phyloP scores from a whole-genome alignment of 2,329 filamentous ascomycete species.

The Penicillium brasilianum region DNA sequence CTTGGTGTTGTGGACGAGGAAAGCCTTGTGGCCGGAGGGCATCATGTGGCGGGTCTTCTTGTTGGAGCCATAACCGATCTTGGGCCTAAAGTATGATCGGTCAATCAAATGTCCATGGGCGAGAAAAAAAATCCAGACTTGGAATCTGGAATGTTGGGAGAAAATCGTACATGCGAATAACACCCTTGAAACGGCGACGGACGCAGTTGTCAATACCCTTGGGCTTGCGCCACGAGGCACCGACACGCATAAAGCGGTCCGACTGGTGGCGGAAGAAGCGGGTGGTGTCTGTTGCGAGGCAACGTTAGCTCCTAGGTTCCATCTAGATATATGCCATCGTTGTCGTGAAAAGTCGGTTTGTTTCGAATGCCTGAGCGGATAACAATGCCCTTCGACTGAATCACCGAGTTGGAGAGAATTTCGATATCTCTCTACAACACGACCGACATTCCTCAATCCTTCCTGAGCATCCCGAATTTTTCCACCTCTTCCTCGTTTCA shows the following conservation, averaged over 20 bases:
- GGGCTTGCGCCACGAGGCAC: conserved; percentile 94
- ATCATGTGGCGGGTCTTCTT: conserved; percentile 99
- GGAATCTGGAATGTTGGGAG: background rate
- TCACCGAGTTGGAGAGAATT: conserved; percentile 4
- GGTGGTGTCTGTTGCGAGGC: conserved; percentile 73
- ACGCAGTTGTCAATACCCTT: conserved; percentile 99
- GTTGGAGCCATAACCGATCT: conserved; percentile 99
- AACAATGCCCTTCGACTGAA: conserved; percentile 16
- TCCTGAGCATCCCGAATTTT: background rate
- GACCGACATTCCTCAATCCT: background rate
- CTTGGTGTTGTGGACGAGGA: conserved; percentile 95
- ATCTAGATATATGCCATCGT: conserved; percentile 42
- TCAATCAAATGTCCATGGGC: conserved; percentile 4
- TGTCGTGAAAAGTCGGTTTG: conserved; percentile 3
- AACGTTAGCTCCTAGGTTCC: conserved; percentile 44
- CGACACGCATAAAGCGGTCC: conserved; percentile 94
- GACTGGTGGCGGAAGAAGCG: conserved; percentile 97
- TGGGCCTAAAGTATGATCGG: background rate
- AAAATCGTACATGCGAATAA: conserved; percentile 84
- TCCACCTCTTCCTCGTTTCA: conserved; percentile 11
- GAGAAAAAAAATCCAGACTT: conserved; percentile 7
- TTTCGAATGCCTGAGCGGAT: conserved; percentile 4
- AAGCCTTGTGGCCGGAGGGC: conserved; percentile 99
- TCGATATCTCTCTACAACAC: background rate
- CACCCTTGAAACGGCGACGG: conserved; percentile 95